Base-by-base conservation (phyloP, 2,329 filamentous ascomycete genomes). In the Aspergillus fumigatiaffinis region DNA sequence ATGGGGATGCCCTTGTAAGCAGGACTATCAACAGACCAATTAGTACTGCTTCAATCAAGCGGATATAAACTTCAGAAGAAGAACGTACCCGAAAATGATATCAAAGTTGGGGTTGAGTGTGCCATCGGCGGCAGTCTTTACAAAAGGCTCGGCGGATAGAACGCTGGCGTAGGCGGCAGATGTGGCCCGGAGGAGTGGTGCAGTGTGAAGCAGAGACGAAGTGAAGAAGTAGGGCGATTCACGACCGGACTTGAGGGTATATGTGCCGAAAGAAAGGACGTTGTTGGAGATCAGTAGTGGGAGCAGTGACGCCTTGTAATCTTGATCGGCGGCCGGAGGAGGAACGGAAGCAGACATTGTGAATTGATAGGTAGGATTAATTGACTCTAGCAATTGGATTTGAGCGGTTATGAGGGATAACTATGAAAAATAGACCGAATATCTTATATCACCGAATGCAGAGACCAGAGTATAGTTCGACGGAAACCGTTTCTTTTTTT, bases 1-100 rank as follows among this genome's bases (percentile, higher is more conserved):
- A 97, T 84, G 1, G 92, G 91, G 63, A 97, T 96, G 48, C 94
- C 94, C 80, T 97, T 99, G 82, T 97, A 99, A 9, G 94, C 93
- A 2, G 94, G 93, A 17, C 61, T 59, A 21, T 25, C 4, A 9
- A 6, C 9, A n/a, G 35, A 38, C 42, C 29, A 12, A 29, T 48
- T 14, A 53, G 29, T 44, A 52, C 17, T 17, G 21, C 21, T 47
- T 26, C 12, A 3, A 17, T 3, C 5, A 26, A 12, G 20, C 10
- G 25, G 48, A 5, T 9, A 20, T 7, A 23, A 3, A 20, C 3
- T 20, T 10, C 20, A 51, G 21, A 10, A 6, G 32, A 63, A 28
- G 41, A 12, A 60, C n/a, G 26, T 48, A 59, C 57, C 85, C 92
- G 75, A 97, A 97, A 69, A 97, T 82, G 66, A 97, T 84, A 73